phyloP scores from a whole-genome alignment of 2,329 filamentous ascomycete genomes.

The Stemphylium lycopersici region DNA sequence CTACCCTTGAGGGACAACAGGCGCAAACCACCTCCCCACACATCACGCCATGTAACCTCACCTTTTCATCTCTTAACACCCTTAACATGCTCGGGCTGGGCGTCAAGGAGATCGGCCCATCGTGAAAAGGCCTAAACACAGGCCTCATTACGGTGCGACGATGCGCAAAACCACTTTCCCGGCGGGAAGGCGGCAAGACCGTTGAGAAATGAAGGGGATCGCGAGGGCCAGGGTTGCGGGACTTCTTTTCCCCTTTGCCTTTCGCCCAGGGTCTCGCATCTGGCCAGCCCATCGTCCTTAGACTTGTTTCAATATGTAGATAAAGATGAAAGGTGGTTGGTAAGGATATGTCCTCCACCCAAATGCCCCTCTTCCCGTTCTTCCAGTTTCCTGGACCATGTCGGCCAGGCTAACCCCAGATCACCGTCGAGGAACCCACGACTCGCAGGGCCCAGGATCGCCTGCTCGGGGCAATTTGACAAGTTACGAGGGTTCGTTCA shows the following conservation, averaged over 20 bases:
- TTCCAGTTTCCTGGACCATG: slow-evolving; percentile 11
- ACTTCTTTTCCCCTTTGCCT: no score
- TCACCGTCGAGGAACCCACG: not conserved
- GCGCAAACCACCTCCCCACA: not conserved
- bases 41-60: not conserved
- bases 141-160: not conserved
- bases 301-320: not conserved
- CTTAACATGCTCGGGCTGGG: not conserved
- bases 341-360: no score
- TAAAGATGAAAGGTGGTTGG: not conserved
- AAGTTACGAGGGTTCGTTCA: not conserved
- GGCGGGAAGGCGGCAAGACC: not conserved
- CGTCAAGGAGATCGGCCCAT: not conserved
- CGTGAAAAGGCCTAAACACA: not conserved
- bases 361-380: slow-evolving; percentile 32
- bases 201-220: not conserved
- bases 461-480: not conserved
- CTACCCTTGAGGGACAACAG: not conserved
- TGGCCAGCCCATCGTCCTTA: no score
- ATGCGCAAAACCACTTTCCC: not conserved
- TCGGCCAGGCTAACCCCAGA: not conserved
- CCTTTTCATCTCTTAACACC: not conserved
- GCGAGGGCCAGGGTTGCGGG: not conserved
- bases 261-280: not conserved
- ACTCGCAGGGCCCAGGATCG: slow-evolving; percentile 3